phyloP scores from a whole-genome alignment of 139 green algal species.

The Mesotaenium endlicherianum region DNA sequence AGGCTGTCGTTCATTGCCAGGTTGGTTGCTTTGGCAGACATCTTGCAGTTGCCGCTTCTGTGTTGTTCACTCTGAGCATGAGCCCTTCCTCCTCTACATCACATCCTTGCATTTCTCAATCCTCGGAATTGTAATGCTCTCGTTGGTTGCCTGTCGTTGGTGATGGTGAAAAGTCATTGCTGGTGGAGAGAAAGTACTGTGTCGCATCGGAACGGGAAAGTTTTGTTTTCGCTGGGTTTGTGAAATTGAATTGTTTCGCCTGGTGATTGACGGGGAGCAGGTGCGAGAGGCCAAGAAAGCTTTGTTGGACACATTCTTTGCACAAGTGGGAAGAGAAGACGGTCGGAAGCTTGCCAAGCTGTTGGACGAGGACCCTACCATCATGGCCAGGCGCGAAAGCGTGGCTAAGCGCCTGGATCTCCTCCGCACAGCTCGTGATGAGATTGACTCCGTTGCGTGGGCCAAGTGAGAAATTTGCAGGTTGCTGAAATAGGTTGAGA shows the following conservation, averaged over 20 bases:
- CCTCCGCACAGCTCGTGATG: conserved; percentile 23
- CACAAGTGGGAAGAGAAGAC: neutral
- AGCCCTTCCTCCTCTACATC: too few species aligned
- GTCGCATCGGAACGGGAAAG: neutral
- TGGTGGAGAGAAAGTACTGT: neutral
- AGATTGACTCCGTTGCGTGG: conserved; percentile 33
- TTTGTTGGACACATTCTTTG: conserved; percentile 38
- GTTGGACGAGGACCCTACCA: conserved; percentile 26
- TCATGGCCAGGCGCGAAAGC: conserved; percentile 8
- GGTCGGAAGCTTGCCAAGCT: conserved; percentile 2
- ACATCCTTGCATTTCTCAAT: too few species aligned
- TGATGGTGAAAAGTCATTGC: neutral
- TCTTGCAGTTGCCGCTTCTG: too few species aligned
- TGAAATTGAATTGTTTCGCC: neutral
- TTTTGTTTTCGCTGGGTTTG: neutral
- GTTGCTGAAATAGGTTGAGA: too few species aligned
- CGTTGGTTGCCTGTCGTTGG: too few species aligned
- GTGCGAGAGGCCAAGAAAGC: conserved; percentile 28
- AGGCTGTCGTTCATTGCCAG: conserved; percentile 51
- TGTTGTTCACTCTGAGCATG: too few species aligned
- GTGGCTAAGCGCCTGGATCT: conserved; percentile 31
- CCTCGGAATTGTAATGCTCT: too few species aligned
- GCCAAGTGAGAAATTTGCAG: conserved; percentile 2
- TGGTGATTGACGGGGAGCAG: conserved; percentile 1
- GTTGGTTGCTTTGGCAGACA: conserved; percentile 12